Evolutionary conservation across 352 stramenopile species (phyloP).

Genomic region (Globisporangium echinulatum): DNA sequence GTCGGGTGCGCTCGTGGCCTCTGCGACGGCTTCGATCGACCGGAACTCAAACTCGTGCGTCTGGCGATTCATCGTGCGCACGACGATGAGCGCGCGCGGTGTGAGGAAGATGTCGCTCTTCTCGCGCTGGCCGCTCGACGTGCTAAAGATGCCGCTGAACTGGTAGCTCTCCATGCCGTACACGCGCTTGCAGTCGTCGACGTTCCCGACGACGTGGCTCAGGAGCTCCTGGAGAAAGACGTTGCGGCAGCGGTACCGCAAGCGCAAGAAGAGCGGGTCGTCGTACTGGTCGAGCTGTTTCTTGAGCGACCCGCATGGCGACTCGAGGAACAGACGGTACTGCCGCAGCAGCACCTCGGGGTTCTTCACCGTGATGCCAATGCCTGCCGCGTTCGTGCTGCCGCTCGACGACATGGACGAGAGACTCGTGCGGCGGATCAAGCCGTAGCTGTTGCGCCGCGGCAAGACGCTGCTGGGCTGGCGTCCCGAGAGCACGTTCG

Average conservation of each 20-base stretch:
- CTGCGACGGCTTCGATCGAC: conserved; percentile 42
- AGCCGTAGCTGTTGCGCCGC: conserved; percentile 20
- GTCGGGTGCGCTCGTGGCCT: conserved; percentile 39
- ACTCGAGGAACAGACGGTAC: conserved; percentile 71
- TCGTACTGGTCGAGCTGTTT: conserved; percentile 52
- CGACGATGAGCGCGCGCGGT: conserved; percentile 52
- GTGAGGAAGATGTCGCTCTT: conserved; percentile 71
- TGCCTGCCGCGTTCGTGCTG: conserved; percentile 15
- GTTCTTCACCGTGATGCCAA: conserved; percentile 49
- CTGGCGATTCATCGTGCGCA: conserved; percentile 56
- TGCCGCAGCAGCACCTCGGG: conserved; percentile 64
- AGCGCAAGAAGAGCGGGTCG: conserved; percentile 56
- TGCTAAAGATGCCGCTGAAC: conserved; percentile 71
- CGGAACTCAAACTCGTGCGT: conserved; percentile 76
- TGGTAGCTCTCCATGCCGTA: conserved; percentile 66
- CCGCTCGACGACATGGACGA: conserved; percentile 41
- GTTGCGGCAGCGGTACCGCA: conserved; percentile 73
- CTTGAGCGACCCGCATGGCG: conserved; percentile 46
- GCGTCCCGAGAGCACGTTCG: conserved; percentile 13
- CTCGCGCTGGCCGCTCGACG: conserved; percentile 58
- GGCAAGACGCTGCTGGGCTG: conserved; percentile 18
- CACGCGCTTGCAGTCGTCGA: conserved; percentile 71
- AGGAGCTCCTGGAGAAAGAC: conserved; percentile 80
- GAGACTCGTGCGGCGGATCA: conserved; percentile 13
- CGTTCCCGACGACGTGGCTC: conserved; percentile 67